Evolutionary conservation across 78 protist genomes (phyloP).

Genomic region (Acrasis kona): DNA sequence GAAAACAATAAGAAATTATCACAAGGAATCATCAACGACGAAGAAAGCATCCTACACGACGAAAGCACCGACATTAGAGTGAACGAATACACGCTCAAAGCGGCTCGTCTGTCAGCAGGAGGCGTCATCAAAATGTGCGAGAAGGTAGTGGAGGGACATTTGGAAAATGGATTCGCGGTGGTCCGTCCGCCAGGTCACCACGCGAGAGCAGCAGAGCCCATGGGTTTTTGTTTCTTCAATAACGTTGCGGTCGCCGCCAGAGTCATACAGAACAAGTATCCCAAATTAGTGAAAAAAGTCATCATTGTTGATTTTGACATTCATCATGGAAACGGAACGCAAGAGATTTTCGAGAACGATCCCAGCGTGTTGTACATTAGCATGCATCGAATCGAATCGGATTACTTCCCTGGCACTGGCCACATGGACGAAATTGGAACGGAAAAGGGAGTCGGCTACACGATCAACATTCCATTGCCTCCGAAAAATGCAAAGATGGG

Average conservation of each 20-base stretch:
- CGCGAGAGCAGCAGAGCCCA: background rate
- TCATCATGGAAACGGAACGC: conserved; percentile 82
- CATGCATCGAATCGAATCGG: too few species aligned
- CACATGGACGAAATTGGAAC: background rate
- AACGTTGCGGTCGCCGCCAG: conserved; percentile 74
- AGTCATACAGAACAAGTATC: conserved; percentile 26
- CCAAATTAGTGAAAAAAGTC: background rate
- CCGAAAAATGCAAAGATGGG: too few species aligned
- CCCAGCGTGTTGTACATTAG: conserved; percentile 15
- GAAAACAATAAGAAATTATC: too few species aligned
- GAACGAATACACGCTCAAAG: background rate
- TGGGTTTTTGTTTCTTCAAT: conserved; percentile 74
- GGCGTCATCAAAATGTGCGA: conserved; percentile 8
- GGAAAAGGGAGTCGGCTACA: conserved; percentile 28
- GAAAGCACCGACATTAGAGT: background rate
- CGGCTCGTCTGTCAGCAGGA: conserved; percentile 2
- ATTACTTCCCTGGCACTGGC: conserved; percentile 37
- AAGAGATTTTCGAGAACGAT: conserved; percentile 55
- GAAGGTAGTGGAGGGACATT: conserved; percentile 6
- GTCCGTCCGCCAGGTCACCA: conserved; percentile 62
- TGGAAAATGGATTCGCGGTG: conserved; percentile 39
- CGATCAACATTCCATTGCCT: conserved; percentile 27
- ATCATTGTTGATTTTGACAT: conserved; percentile 74
- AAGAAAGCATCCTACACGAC: background rate
- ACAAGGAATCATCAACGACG: background rate